phyloP scores from a whole-genome alignment of 805 yeast genomes.

The Brettanomyces anomalus region DNA sequence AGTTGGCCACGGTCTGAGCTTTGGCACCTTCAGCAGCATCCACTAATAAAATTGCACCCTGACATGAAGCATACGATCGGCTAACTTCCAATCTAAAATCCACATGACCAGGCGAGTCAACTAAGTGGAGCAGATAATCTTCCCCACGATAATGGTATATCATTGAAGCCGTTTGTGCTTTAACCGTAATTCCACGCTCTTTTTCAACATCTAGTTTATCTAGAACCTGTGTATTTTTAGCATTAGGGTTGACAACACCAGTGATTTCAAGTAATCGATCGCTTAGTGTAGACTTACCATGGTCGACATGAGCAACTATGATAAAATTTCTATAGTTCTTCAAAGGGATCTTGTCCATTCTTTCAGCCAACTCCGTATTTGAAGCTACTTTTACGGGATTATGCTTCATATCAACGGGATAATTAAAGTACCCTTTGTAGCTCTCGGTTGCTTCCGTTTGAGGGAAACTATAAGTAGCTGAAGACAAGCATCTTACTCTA shows the following conservation, averaged over 20 bases:
- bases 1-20: slow-evolving; percentile 98
- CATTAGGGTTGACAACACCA: slow-evolving; percentile 73
- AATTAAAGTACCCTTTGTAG: slow-evolving; percentile 21
- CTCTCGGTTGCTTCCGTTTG: slow-evolving; percentile 8
- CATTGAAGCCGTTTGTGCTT: slow-evolving; percentile 96
- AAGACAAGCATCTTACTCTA: not conserved
- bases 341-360: slow-evolving; percentile 73
- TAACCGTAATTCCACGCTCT: slow-evolving; percentile 93
- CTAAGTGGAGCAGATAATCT: slow-evolving; percentile 81
- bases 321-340: slow-evolving; percentile 83
- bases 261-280: slow-evolving; percentile 84
- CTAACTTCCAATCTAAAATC: slow-evolving; percentile 93
- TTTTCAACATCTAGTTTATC: slow-evolving; percentile 91
- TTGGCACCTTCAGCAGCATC: slow-evolving; percentile 97
- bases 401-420: slow-evolving; percentile 16
- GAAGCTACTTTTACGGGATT: slow-evolving; percentile 20
- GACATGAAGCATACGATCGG: slow-evolving; percentile 91
- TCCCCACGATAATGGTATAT: slow-evolving; percentile 56
- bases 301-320: slow-evolving; percentile 92
- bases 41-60: slow-evolving; percentile 81
- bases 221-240: slow-evolving; percentile 66
- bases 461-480: not conserved
- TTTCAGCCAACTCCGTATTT: slow-evolving; percentile 21
- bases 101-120: slow-evolving; percentile 97
- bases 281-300: slow-evolving; percentile 77